A percentile compares a stretch with the other conserved stretches of the same genome.
Conservation (phyloP, 441 rosid species). For the Isatis lusitanica region DNA sequence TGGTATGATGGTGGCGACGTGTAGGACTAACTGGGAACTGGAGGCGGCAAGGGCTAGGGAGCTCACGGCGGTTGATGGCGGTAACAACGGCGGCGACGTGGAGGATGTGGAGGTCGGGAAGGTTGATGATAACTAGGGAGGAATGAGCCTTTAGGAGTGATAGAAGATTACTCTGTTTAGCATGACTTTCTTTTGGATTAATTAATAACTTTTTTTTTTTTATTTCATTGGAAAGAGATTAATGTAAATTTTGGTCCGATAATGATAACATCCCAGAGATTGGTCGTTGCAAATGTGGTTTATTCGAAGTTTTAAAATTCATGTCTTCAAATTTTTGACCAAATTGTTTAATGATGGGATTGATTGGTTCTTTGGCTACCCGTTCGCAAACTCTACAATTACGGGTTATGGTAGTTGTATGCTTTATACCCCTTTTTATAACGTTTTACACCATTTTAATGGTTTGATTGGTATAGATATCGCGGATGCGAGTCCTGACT, state of each 20-base stretch:
- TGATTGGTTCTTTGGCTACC: no score
- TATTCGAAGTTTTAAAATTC: not conserved
- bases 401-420: no score
- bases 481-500: no score
- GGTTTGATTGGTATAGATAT: no score
- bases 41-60: constrained; percentile 31
- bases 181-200: constrained; percentile 9
- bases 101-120: constrained; percentile 29
- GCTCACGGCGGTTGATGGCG: constrained; percentile 23
- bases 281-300: constrained; percentile 10
- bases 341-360: no score
- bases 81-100: not conserved
- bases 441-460: no score
- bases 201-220: constrained; percentile 22
- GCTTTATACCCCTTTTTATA: no score
- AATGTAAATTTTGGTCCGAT: constrained; percentile 21
- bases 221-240: constrained; percentile 1
- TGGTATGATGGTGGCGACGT: constrained; percentile 32
- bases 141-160: constrained; percentile 6
- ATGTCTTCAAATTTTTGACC: not conserved
- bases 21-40: constrained; percentile 28
- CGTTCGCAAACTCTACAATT: no score
- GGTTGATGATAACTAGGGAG: not conserved
- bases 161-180: not conserved
- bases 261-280: not conserved